A percentile compares a stretch with the other conserved stretches of the same genome.
These are phyloP conservation scores for Solanum peruvianum DNA, from an alignment of 257 asterid genomes.

Conservation along the genomic window DNA sequence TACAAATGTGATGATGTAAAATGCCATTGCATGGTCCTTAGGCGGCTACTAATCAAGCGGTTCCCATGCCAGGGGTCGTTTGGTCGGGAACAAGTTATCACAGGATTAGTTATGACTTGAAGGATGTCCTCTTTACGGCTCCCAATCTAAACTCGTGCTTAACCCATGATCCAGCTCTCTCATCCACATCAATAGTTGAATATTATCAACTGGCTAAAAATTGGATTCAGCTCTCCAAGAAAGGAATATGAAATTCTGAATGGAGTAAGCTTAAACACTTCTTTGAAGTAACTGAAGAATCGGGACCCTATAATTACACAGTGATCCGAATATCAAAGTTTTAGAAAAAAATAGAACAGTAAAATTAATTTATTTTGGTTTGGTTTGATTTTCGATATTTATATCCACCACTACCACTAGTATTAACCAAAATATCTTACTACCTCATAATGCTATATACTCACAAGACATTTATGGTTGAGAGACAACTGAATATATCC, in stretches of 20 bases:
- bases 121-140: neutral
- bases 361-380: no score
- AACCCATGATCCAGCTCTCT: neutral
- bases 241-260: neutral
- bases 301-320: neutral
- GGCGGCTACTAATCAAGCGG: neutral
- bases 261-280: neutral
- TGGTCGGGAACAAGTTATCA: no score
- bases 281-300: neutral
- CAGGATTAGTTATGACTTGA: neutral
- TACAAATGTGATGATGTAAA: neutral
- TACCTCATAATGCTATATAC: neutral
- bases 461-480: neutral
- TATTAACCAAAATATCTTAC: neutral
- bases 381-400: neutral
- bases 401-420: neutral
- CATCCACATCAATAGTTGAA: neutral
- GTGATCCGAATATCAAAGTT: neutral
- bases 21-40: neutral
- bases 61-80: neutral
- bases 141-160: no score
- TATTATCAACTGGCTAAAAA: neutral
- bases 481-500: neutral
- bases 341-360: no score
- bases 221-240: neutral